Conservation (phyloP, 2,329 filamentous ascomycete species). For the Zasmidium citrigriseum region DNA sequence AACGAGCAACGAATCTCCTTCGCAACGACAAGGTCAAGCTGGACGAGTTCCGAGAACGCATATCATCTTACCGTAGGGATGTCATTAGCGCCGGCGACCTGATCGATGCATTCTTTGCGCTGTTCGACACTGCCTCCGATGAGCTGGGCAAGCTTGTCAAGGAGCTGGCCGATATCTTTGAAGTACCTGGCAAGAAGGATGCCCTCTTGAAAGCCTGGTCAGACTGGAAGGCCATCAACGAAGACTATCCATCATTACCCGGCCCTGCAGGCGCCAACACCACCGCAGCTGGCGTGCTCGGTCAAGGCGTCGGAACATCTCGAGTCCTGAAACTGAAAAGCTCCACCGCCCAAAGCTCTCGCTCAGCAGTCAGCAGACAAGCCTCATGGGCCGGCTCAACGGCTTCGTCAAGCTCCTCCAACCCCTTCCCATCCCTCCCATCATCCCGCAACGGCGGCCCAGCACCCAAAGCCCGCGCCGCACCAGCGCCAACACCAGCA, state of each 20-base stretch:
- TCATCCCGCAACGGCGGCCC: constrained; percentile 20
- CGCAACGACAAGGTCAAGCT: constrained; percentile 76
- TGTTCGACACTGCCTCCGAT: constrained; percentile 77
- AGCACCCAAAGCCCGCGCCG: constrained; percentile 16
- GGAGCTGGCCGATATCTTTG: constrained; percentile 90
- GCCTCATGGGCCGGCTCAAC: constrained; percentile 57
- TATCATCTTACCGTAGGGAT: constrained; percentile 75
- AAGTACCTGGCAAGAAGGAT: constrained; percentile 74
- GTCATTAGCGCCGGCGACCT: constrained; percentile 72
- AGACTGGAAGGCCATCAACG: constrained; percentile 93
- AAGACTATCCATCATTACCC: constrained; percentile 89
- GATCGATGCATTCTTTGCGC: constrained; percentile 81
- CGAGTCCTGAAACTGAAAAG: constrained; percentile 69
- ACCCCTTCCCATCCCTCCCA: constrained; percentile 32
- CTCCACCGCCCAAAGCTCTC: constrained; percentile 67
- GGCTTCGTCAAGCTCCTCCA: constrained; percentile 23
- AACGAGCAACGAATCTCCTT: constrained; percentile 79
- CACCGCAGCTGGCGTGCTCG: constrained; percentile 46
- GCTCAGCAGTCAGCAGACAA: constrained; percentile 57
- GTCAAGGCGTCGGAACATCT: constrained; percentile 57
- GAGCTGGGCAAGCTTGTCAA: constrained; percentile 87
- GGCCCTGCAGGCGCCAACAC: constrained; percentile 68
- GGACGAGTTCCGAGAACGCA: constrained; percentile 71
- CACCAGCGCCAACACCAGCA: constrained; percentile 22
- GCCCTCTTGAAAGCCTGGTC: constrained; percentile 82